These are phyloP conservation scores for Sarcodon sp. DNA, from an alignment of 768 basidiomycete genomes.

Conservation along the genomic window DNA sequence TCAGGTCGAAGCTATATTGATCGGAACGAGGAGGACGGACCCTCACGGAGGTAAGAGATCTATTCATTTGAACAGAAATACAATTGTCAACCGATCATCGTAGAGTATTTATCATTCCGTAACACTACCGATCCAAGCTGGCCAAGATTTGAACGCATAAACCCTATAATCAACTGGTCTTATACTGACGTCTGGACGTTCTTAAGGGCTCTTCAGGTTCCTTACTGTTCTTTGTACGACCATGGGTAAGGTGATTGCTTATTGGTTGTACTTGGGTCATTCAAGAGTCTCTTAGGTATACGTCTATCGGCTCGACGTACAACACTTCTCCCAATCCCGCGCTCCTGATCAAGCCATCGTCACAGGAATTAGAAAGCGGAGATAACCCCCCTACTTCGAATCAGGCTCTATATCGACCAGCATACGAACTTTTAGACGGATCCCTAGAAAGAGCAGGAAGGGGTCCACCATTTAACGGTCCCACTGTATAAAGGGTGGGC, in stretches of 20 bases:
- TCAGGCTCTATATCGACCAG: conserved; percentile 42
- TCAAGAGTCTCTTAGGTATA: conserved; percentile 49
- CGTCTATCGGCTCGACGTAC: conserved; percentile 89
- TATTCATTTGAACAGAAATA: neutral
- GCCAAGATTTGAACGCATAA: conserved; percentile 83
- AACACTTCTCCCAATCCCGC: conserved; percentile 94
- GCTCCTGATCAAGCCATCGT: conserved; percentile 24
- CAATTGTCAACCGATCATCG: neutral
- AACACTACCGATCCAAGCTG: conserved; percentile 82
- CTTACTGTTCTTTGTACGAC: conserved; percentile 86
- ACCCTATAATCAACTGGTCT: conserved; percentile 94
- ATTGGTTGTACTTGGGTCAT: neutral
- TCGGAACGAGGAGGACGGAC: conserved; percentile 83
- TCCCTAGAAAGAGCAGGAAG: conserved; percentile 63
- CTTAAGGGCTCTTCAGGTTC: conserved; percentile 57
- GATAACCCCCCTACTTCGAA: conserved; percentile 9
- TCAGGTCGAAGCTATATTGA: conserved; percentile 65
- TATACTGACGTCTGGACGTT: conserved; percentile 88
- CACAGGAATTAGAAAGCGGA: conserved; percentile 1
- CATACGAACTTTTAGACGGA: conserved; percentile 70
- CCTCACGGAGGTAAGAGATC: conserved; percentile 84
- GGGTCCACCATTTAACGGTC: conserved; percentile 6
- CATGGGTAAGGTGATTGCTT: conserved; percentile 44
- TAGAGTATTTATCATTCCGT: conserved; percentile 59
- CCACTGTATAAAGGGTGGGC: too few relatives aligned